phyloP scores from a whole-genome alignment of 1,139 yeast species.

The Tardiomyces digboiensis region DNA sequence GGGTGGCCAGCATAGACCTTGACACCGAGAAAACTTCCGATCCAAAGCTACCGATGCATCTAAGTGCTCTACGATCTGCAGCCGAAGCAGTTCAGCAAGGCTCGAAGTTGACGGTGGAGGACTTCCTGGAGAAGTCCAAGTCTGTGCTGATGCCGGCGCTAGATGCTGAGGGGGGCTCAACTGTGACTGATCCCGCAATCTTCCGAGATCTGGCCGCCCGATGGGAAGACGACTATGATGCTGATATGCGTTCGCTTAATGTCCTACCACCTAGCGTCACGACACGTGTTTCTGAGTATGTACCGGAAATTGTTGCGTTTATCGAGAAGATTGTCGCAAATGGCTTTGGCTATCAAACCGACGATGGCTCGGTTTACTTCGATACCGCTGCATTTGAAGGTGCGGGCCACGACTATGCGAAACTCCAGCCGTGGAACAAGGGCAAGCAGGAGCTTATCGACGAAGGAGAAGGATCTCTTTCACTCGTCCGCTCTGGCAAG shows the following conservation, averaged over 20 bases:
- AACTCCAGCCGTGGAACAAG: slow-evolving; percentile 97
- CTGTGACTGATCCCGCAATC: slow-evolving; percentile 75
- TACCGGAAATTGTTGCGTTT: slow-evolving; percentile 81
- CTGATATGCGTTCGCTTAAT: slow-evolving; percentile 77
- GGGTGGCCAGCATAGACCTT: slow-evolving; percentile 44
- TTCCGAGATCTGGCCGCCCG: slow-evolving; percentile 76
- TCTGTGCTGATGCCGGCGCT: slow-evolving; percentile 68
- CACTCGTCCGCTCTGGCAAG: slow-evolving; percentile 46
- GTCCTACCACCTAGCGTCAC: slow-evolving; percentile 80
- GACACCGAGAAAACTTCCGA: slow-evolving; percentile 41
- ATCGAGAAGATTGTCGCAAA: slow-evolving; percentile 65
- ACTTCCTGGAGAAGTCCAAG: slow-evolving; percentile 45
- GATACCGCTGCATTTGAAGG: slow-evolving; percentile 78
- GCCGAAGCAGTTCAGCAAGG: slow-evolving; percentile 24
- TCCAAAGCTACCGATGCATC: slow-evolving; percentile 84
- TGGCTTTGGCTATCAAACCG: slow-evolving; percentile 83
- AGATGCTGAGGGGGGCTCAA: slow-evolving; percentile 62
- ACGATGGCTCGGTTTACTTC: slow-evolving; percentile 87
- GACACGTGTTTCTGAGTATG: slow-evolving; percentile 94
- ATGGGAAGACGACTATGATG: slow-evolving; percentile 82
- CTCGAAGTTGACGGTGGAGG: slow-evolving; percentile 19
- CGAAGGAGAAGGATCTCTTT: slow-evolving; percentile 93
- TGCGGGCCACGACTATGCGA: slow-evolving; percentile 73
- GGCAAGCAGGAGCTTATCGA: slow-evolving; percentile 78
- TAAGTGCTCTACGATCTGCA: slow-evolving; percentile 55